Conservation (phyloP, 2,329 filamentous ascomycete species). For the Apiospora malaysiana region DNA sequence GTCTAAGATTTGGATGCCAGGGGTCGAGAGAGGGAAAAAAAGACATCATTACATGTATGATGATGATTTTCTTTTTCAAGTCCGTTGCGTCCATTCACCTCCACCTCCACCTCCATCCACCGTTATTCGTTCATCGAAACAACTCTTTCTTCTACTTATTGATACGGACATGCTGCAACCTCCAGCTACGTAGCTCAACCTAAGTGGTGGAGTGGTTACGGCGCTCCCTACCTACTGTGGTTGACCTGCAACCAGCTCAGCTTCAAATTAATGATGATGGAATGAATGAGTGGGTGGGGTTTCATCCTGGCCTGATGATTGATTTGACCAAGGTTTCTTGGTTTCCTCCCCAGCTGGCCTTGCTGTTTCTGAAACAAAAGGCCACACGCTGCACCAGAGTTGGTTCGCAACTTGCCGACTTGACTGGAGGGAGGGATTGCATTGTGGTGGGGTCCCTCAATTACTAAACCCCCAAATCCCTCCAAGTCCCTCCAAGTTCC, state of each 20-base stretch:
- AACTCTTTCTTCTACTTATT: neutral
- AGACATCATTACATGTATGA: neutral
- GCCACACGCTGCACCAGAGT: neutral
- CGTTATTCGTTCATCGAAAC: neutral
- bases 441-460: neutral
- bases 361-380: conserved; percentile 15
- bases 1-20: conserved; percentile 13
- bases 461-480: neutral
- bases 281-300: conserved; percentile 1
- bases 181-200: neutral
- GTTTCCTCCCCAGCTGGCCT: neutral
- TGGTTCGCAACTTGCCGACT: neutral
- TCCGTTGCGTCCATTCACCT: neutral
- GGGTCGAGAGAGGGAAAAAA: neutral
- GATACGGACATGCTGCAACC: neutral
- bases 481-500: too few relatives aligned
- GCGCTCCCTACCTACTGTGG: too few relatives aligned
- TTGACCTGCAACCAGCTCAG: neutral
- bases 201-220: neutral
- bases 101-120: neutral
- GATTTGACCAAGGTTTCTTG: neutral
- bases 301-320: neutral
- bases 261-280: conserved; percentile 6
- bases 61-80: neutral
- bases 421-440: neutral